phyloP scores from a whole-genome alignment of 2,329 filamentous ascomycete species.

The Biscogniauxia mediterranea region DNA sequence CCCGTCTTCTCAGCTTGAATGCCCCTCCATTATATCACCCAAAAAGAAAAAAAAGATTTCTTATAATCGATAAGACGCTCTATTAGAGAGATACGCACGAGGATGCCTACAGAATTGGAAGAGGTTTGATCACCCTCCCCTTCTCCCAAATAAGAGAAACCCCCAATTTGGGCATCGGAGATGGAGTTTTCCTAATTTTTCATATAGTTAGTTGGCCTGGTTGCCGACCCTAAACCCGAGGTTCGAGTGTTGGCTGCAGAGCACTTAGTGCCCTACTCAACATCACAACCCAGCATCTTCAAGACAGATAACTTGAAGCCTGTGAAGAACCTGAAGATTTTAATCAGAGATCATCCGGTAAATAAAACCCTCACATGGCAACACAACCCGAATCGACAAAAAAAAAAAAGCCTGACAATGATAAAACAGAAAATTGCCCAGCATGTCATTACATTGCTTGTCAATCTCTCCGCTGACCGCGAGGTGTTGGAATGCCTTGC shows the following conservation, averaged over 20 bases:
- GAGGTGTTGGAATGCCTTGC: slow-evolving; percentile 73
- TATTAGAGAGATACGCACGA: slow-evolving; percentile 20
- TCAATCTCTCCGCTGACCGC: slow-evolving; percentile 77
- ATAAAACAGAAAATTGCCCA: slow-evolving; percentile 74
- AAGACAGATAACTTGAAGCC: slow-evolving; percentile 77
- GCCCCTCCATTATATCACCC: not conserved
- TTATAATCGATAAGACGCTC: slow-evolving; percentile 8
- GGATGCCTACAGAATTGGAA: slow-evolving; percentile 74
- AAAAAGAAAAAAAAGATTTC: slow-evolving; percentile 10
- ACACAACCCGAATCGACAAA: not conserved
- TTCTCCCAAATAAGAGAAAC: no score
- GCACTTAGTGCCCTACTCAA: slow-evolving; percentile 80
- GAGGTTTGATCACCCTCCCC: slow-evolving; percentile 51
- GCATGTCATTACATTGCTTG: slow-evolving; percentile 84
- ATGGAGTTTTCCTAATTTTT: slow-evolving; percentile 8
- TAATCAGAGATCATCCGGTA: slow-evolving; percentile 81
- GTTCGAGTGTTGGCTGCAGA: slow-evolving; percentile 84
- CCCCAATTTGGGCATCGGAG: slow-evolving; percentile 1
- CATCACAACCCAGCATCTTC: slow-evolving; percentile 74
- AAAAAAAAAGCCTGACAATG: slow-evolving; percentile 8
- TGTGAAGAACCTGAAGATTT: slow-evolving; percentile 80
- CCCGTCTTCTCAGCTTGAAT: not conserved
- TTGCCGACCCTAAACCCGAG: slow-evolving; percentile 87
- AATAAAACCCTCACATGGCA: slow-evolving; percentile 30
- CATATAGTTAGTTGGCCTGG: slow-evolving; percentile 81